Percentiles rank a stretch among this genome's conserved stretches.
Evolutionary conservation across 2,329 filamentous ascomycete genomes (phyloP).

Genomic region (Didymella arachidicola): DNA sequence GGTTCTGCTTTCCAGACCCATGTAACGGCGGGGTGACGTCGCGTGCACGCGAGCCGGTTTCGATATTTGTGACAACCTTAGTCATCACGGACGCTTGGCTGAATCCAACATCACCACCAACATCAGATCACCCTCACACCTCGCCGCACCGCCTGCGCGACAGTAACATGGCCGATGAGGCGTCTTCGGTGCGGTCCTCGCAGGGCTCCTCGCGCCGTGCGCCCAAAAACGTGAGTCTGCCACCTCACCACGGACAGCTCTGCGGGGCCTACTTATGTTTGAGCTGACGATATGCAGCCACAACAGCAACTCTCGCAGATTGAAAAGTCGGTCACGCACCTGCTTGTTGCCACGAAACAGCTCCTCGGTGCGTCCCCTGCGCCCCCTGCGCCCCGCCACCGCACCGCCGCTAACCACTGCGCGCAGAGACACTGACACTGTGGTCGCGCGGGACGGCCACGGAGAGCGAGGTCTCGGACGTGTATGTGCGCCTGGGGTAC

Average conservation of each 20-base stretch:
- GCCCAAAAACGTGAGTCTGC: conserved; percentile 48
- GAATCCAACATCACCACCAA: not conserved
- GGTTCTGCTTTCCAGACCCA: not conserved
- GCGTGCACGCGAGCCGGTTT: not conserved
- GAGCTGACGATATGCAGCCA: conserved; percentile 57
- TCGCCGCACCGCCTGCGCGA: conserved; percentile 1
- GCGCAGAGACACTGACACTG: conserved; percentile 84
- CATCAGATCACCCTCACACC: not conserved
- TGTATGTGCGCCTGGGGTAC: conserved; percentile 96
- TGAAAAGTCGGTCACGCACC: conserved; percentile 92
- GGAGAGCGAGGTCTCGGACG: conserved; percentile 95
- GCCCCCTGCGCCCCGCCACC: conserved; percentile 8
- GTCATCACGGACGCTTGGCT: not conserved
- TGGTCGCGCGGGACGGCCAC: conserved; percentile 94
- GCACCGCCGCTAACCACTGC: conserved; percentile 23
- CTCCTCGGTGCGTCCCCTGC: conserved; percentile 64
- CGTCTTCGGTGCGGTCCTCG: conserved; percentile 40
- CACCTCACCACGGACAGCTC: conserved; percentile 1
- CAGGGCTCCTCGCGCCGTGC: conserved; percentile 57
- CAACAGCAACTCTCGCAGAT: conserved; percentile 89
- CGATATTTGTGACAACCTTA: not conserved
- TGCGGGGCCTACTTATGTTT: conserved; percentile 1
- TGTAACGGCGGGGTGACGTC: not conserved
- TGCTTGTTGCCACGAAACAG: conserved; percentile 96
- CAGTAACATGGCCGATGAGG: conserved; percentile 38